Percentiles rank a stretch among this genome's conserved stretches.
Evolutionary conservation across 2,329 filamentous ascomycete species (phyloP).

Genomic region (Plectosphaerella sp.): DNA sequence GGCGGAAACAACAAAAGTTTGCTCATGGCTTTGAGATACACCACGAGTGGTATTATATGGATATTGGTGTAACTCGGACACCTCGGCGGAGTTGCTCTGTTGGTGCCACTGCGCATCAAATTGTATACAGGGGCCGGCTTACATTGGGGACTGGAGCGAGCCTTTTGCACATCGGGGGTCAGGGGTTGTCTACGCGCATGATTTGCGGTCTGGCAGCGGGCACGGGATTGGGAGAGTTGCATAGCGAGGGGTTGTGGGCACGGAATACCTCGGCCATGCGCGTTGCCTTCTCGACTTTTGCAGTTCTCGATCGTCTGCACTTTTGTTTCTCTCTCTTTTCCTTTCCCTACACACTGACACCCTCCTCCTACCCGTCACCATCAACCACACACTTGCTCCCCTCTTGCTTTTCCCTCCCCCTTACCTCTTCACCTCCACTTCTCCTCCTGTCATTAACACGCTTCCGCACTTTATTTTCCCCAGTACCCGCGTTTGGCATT

Average conservation of each 20-base stretch:
- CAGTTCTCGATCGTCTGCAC: neutral
- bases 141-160: constrained; percentile 2
- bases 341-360: neutral
- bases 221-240: constrained; percentile 24
- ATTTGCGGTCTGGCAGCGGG: neutral
- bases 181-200: constrained; percentile 1
- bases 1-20: constrained; percentile 23
- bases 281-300: constrained; percentile 17
- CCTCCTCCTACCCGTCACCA: neutral
- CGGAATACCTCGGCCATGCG: constrained; percentile 33
- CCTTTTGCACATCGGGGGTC: constrained; percentile 1
- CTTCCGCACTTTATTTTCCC: neutral
- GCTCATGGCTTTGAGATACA: constrained; percentile 28
- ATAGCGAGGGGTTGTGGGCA: constrained; percentile 37
- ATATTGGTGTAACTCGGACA: constrained; percentile 13
- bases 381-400: neutral
- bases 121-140: constrained; percentile 14
- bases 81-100: constrained; percentile 20
- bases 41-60: constrained; percentile 27
- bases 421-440: neutral
- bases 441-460: constrained; percentile 2
- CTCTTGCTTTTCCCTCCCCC: neutral
- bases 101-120: constrained; percentile 15
- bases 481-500: constrained; percentile 4
- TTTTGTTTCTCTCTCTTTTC: constrained; percentile 4